Base-by-base conservation (phyloP, 225 moss, liverwort and hornwort species). In the Thuidium tamariscinum region DNA sequence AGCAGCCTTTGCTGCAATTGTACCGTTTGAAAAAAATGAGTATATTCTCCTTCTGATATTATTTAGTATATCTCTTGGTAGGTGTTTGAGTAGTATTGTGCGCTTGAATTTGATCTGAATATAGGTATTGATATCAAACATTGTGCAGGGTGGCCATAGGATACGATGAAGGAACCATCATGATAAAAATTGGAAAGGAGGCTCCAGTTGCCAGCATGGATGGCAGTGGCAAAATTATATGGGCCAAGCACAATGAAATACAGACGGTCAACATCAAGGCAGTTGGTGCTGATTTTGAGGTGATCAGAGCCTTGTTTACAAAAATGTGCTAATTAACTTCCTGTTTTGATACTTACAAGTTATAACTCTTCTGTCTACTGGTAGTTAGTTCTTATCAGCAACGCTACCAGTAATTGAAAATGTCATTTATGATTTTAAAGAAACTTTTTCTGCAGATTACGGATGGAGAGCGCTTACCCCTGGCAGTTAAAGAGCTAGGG, bases 171-270 rank as follows among this genome's bases (percentile, higher is more conserved):
- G 98, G 98, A 80, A 98, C 96, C 12, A 97, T 98, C 77, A 98
- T 98, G 98, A 96, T 98, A 63, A 98, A 98, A 87, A 94, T 98
- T 69, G 98, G 98, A 68, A 92, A 95, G 81, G 98, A 98, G 89
- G 96, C 96, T 86, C 98, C 98, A 82, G 98, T 98, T 87, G 98
- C 98, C 52, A 98, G 98, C 80, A 97, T 98, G 98, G 98, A 98
- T 79, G 93, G 93, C 87, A 95, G 95, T 61, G 98, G 98, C 34
- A 98, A 98, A 90, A 97, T 98, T 68, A 98, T 98, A 74, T 98
- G 98, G 98, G 98, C 96, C 30, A 98, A 96, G 81, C 98, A 96
- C 88, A 98, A 96, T 86, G 98, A 98, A 89, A 97, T 98, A 62
- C 98, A 98, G 88, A 97, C 98, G 74, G 98, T 98, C 74, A 98